Percentiles rank a stretch among this genome's conserved stretches.
phyloP scores from a whole-genome alignment of 768 basidiomycete species.

The Austroboletus festivus region DNA sequence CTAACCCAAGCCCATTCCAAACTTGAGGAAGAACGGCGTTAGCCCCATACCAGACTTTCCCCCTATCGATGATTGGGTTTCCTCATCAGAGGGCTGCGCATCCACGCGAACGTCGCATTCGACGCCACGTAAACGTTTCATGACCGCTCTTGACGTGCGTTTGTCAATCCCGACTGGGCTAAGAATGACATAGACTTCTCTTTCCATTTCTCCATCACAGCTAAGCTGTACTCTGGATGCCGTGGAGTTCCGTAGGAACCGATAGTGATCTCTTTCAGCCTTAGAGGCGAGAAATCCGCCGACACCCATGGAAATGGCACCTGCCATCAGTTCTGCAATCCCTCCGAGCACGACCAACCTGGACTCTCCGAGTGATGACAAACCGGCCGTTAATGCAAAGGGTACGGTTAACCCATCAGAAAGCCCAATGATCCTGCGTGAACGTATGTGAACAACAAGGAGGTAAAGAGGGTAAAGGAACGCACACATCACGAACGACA shows the following conservation, averaged over 20 bases:
- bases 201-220: constrained; percentile 94
- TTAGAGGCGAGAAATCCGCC: constrained; percentile 97
- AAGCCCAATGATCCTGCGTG: constrained; percentile 76
- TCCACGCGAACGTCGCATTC: constrained; percentile 44
- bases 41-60: constrained; percentile 82
- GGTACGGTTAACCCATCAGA: constrained; percentile 90
- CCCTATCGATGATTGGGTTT: constrained; percentile 50
- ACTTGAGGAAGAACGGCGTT: constrained; percentile 92
- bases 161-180: constrained; percentile 90
- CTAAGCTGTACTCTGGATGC: constrained; percentile 84
- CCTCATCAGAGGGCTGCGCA: constrained; percentile 43
- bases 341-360: constrained; percentile 93
- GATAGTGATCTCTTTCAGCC: constrained; percentile 93
- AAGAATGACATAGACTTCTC: constrained; percentile 86
- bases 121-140: constrained; percentile 65
- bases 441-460: not conserved
- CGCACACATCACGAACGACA: constrained; percentile 82
- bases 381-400: constrained; percentile 86
- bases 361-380: constrained; percentile 85
- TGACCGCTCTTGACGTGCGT: constrained; percentile 72
- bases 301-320: constrained; percentile 97
- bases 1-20: constrained; percentile 88
- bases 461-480: not conserved
- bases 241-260: constrained; percentile 68
- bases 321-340: constrained; percentile 92